Evolutionary conservation across 1,284 basidiomycete species (phyloP), one percentile per base, ranked within the genome.

Genomic region (Coniophora puteana): DNA sequence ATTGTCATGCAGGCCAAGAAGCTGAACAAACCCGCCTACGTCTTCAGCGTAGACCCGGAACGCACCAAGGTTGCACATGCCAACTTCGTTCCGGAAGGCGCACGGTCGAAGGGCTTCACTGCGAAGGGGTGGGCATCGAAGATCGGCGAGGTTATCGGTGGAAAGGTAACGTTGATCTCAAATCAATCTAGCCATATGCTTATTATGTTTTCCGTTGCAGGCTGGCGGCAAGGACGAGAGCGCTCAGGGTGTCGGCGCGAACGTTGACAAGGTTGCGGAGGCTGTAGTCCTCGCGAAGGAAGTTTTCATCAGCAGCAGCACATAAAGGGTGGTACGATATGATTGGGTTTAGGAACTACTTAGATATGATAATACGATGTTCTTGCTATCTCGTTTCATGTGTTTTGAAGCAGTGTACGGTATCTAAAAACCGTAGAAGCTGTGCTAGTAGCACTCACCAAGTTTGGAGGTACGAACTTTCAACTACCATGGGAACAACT

Each of bases 181-280:
- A 25, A 14, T 4, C 18, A 35, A 35, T 10, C 16, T 51, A 26
- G 20, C 43, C 29, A 11, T 18, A 17, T 26, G 4, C 33, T 30
- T 29, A 26, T 40, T 20, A 36, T 6, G 18, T 41, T 37, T 34
- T n/a, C 29, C 27, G 43, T 40, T 45, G 10, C 52, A 92, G 89
- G 90, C 90, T 44, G 93, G 93, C 45, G 93, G 93, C 16, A 95
- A 93, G 66, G 89, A 90, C 45, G 93, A 96, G 36, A 76, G 79
- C 42, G 87, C 87, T 3, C 91, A 93, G 55, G 93, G 93, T 34
- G 81, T 93, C 14, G 93, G 93, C 32, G 65, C 70, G 8, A 74
- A 91, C 49, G 61, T 73, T 3, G 64, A 66, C 30, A 86, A 80
- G 63, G 66, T 93, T 3, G 65, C 75, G 16, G 88, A 90, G 47